Percentiles rank a stretch among this genome's conserved stretches.
Evolutionary conservation across 768 basidiomycete genomes (phyloP).

Genomic region (Mycena epipterygia): DNA sequence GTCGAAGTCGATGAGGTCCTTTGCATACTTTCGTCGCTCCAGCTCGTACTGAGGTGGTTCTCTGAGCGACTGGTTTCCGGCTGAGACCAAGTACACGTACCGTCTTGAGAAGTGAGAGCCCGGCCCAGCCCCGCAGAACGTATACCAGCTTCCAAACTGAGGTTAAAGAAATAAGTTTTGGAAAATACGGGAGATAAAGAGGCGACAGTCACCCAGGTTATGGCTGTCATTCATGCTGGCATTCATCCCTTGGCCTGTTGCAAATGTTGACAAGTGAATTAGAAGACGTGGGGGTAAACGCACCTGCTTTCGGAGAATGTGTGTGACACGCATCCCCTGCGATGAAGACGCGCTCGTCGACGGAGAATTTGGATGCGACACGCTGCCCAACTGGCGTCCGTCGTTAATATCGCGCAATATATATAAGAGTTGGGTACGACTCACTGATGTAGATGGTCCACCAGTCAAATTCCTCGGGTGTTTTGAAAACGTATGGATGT

Average conservation of each 20-base stretch:
- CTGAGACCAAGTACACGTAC: constrained; percentile 48
- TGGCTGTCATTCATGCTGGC: constrained; percentile 84
- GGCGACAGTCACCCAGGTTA: constrained; percentile 64
- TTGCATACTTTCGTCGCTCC: constrained; percentile 77
- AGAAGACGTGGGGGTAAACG: not conserved
- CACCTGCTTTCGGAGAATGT: constrained; percentile 76
- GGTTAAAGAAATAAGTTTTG: not conserved
- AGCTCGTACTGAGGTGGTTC: constrained; percentile 67
- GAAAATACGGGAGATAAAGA: not conserved
- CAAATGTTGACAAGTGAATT: not conserved
- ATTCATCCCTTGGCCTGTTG: constrained; percentile 80
- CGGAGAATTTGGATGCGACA: constrained; percentile 73
- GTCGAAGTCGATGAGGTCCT: constrained; percentile 82
- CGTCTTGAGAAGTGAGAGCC: constrained; percentile 62
- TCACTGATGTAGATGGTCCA: constrained; percentile 81
- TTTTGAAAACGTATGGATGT: constrained; percentile 65
- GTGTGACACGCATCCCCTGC: constrained; percentile 84
- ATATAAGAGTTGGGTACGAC: constrained; percentile 35
- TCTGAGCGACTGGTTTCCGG: not conserved
- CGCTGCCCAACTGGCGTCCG: constrained; percentile 82
- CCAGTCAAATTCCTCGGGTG: constrained; percentile 71
- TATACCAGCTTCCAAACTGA: constrained; percentile 73
- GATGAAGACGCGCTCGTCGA: constrained; percentile 78
- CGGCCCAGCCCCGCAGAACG: constrained; percentile 68
- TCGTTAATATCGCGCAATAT: not conserved